Evolutionary conservation across 1,284 basidiomycete genomes (phyloP).

Genomic region (Rhizoctonia solani): DNA sequence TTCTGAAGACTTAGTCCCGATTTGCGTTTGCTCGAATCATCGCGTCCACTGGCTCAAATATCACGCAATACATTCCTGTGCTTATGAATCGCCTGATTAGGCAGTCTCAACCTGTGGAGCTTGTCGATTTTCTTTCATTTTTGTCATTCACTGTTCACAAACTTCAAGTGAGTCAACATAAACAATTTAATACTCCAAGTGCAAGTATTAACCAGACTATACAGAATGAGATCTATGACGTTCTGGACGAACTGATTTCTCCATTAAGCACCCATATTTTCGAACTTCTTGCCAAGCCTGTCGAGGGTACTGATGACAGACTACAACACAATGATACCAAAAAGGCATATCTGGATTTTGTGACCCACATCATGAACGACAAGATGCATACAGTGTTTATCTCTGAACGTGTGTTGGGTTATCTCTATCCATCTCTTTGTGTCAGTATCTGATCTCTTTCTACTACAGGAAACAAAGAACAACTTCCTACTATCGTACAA

Average conservation of each 20-base stretch:
- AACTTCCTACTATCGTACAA: slow-evolving; percentile 68
- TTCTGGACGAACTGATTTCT: slow-evolving; percentile 88
- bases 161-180: slow-evolving; percentile 68
- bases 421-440: background rate
- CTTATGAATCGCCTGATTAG: slow-evolving; percentile 88
- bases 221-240: slow-evolving; percentile 76
- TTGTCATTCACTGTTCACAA: slow-evolving; percentile 89
- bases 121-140: slow-evolving; percentile 96
- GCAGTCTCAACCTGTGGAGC: slow-evolving; percentile 89
- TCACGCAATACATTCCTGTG: slow-evolving; percentile 79
- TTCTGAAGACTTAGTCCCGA: slow-evolving; percentile 63
- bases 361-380: slow-evolving; percentile 81
- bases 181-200: background rate
- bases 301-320: slow-evolving; percentile 89
- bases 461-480: slow-evolving; percentile 35
- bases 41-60: slow-evolving; percentile 82
- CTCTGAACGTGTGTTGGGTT: slow-evolving; percentile 69
- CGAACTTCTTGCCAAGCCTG: slow-evolving; percentile 77
- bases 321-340: slow-evolving; percentile 85
- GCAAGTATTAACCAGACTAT: slow-evolving; percentile 35
- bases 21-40: slow-evolving; percentile 94
- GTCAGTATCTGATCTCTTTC: background rate
- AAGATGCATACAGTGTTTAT: slow-evolving; percentile 85
- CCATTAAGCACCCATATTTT: slow-evolving; percentile 87
- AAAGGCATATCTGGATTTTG: slow-evolving; percentile 84